Percentiles rank a stretch among this genome's conserved stretches.
These are phyloP conservation scores for Alternaria brassicicola DNA, from an alignment of 2,329 filamentous ascomycete species.

Conservation along the genomic window DNA sequence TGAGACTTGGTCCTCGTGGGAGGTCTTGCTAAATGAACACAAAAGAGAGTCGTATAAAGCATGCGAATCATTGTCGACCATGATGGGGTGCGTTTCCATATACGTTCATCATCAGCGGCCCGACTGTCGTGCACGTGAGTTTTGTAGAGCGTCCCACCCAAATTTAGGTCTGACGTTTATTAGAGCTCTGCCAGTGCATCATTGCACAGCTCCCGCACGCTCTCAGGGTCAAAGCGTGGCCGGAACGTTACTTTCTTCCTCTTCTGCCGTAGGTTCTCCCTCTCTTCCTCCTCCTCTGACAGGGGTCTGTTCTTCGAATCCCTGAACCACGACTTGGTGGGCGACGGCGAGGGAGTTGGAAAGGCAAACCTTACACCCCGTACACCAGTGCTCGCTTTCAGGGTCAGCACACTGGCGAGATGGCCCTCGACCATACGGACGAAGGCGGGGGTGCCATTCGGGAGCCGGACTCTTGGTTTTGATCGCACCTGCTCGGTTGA, in stretches of 20 bases:
- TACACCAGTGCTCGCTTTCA: conserved; percentile 24
- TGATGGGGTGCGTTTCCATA: fast-evolving
- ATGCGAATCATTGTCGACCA: background rate
- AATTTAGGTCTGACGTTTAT: background rate
- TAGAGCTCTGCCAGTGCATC: conserved; percentile 40
- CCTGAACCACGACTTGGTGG: conserved; percentile 10
- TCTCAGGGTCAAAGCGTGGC: conserved; percentile 39
- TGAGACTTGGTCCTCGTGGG: background rate
- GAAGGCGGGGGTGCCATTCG: conserved; percentile 35
- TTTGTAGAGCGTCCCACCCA: background rate
- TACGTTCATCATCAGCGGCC: background rate
- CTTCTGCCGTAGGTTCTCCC: conserved; percentile 20
- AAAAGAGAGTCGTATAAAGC: background rate
- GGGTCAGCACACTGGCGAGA: conserved; percentile 30
- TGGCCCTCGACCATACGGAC: conserved; percentile 37
- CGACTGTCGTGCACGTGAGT: background rate
- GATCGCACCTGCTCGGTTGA: background rate
- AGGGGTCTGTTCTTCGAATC: conserved; percentile 10
- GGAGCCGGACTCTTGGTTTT: conserved; percentile 17
- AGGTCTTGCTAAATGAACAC: conserved; percentile 1
- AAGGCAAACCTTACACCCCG: conserved; percentile 21
- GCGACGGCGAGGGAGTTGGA: conserved; percentile 23
- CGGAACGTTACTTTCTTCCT: conserved; percentile 31
- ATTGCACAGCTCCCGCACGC: conserved; percentile 32
- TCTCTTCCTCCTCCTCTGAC: conserved; percentile 11